A percentile compares a stretch with the other conserved stretches of the same genome.
Conservation (phyloP, 2,329 filamentous ascomycete genomes). For the Penicillium expansum region DNA sequence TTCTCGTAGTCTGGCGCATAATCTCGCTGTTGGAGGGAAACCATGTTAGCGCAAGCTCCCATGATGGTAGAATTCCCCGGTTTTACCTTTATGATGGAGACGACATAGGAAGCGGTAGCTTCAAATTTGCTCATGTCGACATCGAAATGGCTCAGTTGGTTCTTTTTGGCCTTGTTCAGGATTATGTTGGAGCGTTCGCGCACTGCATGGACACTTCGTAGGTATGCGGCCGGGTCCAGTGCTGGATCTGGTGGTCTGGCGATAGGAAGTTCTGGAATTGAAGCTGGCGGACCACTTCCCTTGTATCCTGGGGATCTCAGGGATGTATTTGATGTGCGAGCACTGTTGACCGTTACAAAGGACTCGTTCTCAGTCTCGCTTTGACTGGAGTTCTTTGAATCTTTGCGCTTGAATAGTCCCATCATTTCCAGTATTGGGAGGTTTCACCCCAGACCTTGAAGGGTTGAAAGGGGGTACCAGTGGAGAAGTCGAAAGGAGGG, state of each 20-base stretch:
- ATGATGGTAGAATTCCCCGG: not conserved
- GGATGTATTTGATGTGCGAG: slow-evolving; percentile 47
- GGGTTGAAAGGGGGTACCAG: not conserved
- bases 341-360: slow-evolving; percentile 41
- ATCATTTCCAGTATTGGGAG: slow-evolving; percentile 26
- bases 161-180: slow-evolving; percentile 71
- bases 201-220: slow-evolving; percentile 85
- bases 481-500: slow-evolving; percentile 1
- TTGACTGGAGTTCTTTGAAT: slow-evolving; percentile 37
- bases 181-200: slow-evolving; percentile 74
- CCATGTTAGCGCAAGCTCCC: slow-evolving; percentile 6
- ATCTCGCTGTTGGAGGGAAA: slow-evolving; percentile 55
- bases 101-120: slow-evolving; percentile 80
- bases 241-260: slow-evolving; percentile 83
- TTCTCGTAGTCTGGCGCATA: slow-evolving; percentile 64
- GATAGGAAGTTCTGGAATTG: slow-evolving; percentile 73
- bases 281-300: slow-evolving; percentile 47
- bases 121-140: slow-evolving; percentile 82
- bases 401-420: slow-evolving; percentile 49
- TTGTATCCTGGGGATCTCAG: slow-evolving; percentile 51
- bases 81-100: slow-evolving; percentile 87
- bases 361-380: slow-evolving; percentile 42
- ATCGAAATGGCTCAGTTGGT: slow-evolving; percentile 80
- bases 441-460: not conserved
- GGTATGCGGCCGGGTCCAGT: slow-evolving; percentile 83